Evolutionary conservation across 73 alveolate species (phyloP), one percentile per base, ranked within the genome.

Genomic region (Urostyla sp.): DNA sequence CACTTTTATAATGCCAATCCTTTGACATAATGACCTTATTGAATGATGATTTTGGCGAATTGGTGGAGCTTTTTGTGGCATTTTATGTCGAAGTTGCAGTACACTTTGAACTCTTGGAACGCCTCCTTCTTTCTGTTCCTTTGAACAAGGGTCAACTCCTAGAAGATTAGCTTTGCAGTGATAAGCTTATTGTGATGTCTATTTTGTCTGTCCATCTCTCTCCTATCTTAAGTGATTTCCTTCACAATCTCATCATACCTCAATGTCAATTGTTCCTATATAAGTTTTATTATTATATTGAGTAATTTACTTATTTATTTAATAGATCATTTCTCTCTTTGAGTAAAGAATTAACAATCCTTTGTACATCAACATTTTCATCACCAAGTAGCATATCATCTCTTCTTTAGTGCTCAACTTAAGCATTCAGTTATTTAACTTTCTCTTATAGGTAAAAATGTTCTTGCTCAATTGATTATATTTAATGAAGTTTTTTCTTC

Each of bases 181-280:
- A 69, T 49, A 5, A 69, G 37, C 34, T 69, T 69, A n/a, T 67
- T 69, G 27, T 69, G 83, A 31, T 49, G 34, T 48, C 20, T 24
- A 23, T 69, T 69, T 37, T 69, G 83, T 7, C 57, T 20, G 30
- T 69, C 83, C 67, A 69, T 45, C 60, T 27, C 67, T 7, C 36
- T 5, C 31, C 83, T 69, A 27, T 69, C 83, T 13, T 69, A 57
- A 34, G 52, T 48, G 60, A 69, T 69, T 49, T 69, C 83, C 48
- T 69, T 69, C 3, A 69, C 83, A 23, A 55, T 37, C 18, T 69
- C 83, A 30, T 69, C 83, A 49, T 48, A 69, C 24, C 48, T 69
- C 27, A 54, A 7, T 31, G 49, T 48, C 7, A 48, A 36, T 8
- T 20, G 18, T 7, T 45, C 69, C 27, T 46, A 24, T n/a, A n/a